Evolutionary conservation across 371 early-diverging fungal species (phyloP).

Genomic region (Capniomyces stellatus): DNA sequence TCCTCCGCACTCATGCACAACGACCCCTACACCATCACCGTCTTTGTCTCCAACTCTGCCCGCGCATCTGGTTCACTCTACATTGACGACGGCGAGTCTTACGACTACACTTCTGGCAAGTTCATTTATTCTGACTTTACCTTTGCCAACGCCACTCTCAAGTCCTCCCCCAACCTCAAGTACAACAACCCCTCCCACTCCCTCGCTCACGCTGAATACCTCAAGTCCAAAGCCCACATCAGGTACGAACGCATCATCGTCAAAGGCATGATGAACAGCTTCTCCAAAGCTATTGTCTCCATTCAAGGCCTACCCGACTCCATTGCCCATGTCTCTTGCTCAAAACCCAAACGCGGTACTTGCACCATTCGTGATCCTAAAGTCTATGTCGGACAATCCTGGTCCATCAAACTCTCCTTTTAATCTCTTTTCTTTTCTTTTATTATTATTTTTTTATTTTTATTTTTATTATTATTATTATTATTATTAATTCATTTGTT

Average conservation of each 20-base stretch:
- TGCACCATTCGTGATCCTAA: conserved; percentile 8
- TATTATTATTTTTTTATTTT: too few species aligned
- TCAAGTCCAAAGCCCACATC: conserved; percentile 13
- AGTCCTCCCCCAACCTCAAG: conserved; percentile 15
- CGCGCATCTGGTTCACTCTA: conserved; percentile 60
- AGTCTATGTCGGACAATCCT: conserved; percentile 5
- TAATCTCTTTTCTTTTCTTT: conserved; percentile 1
- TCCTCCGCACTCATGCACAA: conserved; percentile 54
- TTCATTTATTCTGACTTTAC: conserved; percentile 19
- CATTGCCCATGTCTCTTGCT: conserved; percentile 9
- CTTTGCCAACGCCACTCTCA: conserved; percentile 22
- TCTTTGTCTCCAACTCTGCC: conserved; percentile 52
- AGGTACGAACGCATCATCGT: conserved; percentile 45
- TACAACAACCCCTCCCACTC: conserved; percentile 2
- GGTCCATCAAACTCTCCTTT: conserved; percentile 7
- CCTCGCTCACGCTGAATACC: conserved; percentile 9
- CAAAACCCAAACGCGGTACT: conserved; percentile 3
- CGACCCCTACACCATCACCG: conserved; percentile 81
- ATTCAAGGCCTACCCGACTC: conserved; percentile 11
- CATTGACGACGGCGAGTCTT: conserved; percentile 81
- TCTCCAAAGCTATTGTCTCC: conserved; percentile 10
- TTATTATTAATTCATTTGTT: too few species aligned
- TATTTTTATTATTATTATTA: too few species aligned
- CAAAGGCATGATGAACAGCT: conserved; percentile 24
- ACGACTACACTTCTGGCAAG: conserved; percentile 28